These are phyloP conservation scores for Colletotrichum sidae DNA, from an alignment of 2,329 filamentous ascomycete species.

Conservation along the genomic window DNA sequence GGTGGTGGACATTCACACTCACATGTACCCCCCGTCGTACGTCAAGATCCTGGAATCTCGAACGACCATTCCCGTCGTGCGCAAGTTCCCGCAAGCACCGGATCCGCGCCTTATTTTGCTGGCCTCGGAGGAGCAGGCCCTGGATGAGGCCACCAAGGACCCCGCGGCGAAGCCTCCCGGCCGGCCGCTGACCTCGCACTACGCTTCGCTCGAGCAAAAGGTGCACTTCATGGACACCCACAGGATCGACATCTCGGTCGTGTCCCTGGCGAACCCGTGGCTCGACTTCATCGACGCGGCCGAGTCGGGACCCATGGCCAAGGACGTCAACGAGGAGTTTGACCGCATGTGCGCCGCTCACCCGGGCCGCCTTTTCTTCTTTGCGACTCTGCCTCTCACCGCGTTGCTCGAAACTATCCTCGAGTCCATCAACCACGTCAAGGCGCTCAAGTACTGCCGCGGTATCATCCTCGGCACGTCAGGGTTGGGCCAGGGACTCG, in stretches of 20 bases:
- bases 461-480: constrained; percentile 92
- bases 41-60: constrained; percentile 70
- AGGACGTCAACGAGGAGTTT: constrained; percentile 81
- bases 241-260: constrained; percentile 82
- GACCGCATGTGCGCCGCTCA: constrained; percentile 75
- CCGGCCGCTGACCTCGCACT: constrained; percentile 85
- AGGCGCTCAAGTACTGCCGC: constrained; percentile 73
- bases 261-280: constrained; percentile 94
- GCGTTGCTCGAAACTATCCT: constrained; percentile 72
- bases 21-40: constrained; percentile 76
- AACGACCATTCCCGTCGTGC: constrained; percentile 75
- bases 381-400: constrained; percentile 83
- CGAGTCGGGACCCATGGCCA: constrained; percentile 73
- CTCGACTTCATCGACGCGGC: constrained; percentile 80
- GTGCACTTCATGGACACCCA: constrained; percentile 90
- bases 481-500: constrained; percentile 82
- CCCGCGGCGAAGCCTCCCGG: constrained; percentile 72
- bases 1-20: constrained; percentile 76
- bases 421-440: constrained; percentile 72
- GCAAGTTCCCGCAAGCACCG: constrained; percentile 67
- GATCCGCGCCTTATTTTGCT: constrained; percentile 76
- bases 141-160: constrained; percentile 65
- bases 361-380: constrained; percentile 80
- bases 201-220: constrained; percentile 83
- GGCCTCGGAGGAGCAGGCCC: constrained; percentile 58